Evolutionary conservation across 2,329 filamentous ascomycete genomes (phyloP).

Genomic region (Colletotrichum abscissum): DNA sequence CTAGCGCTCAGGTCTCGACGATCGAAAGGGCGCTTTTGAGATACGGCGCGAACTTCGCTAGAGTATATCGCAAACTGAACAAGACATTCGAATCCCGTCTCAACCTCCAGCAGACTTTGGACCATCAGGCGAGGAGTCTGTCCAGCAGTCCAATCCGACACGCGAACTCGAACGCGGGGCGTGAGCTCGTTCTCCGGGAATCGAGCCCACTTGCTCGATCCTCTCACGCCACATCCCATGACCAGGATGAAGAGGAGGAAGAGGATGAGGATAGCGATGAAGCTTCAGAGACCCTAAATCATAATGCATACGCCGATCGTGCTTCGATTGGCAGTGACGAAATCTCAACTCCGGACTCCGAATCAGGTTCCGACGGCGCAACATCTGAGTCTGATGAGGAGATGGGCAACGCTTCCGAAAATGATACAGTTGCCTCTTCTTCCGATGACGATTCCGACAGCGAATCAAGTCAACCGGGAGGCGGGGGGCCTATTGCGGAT

Average conservation of each 20-base stretch:
- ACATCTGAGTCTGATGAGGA: slow-evolving; percentile 7
- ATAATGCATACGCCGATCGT: slow-evolving; percentile 17
- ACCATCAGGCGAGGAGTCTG: slow-evolving; percentile 34
- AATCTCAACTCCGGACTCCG: slow-evolving; percentile 41
- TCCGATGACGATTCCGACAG: neutral
- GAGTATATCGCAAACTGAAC: slow-evolving; percentile 50
- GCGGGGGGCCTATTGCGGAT: neutral
- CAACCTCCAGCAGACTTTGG: slow-evolving; percentile 47
- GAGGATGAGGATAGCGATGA: neutral
- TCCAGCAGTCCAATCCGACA: slow-evolving; percentile 20
- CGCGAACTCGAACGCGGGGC: neutral
- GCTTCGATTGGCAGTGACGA: slow-evolving; percentile 28
- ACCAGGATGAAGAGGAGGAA: neutral
- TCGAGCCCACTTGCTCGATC: neutral
- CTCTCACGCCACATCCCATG: neutral
- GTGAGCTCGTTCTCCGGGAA: slow-evolving; percentile 6
- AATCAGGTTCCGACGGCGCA: slow-evolving; percentile 43
- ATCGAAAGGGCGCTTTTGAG: slow-evolving; percentile 50
- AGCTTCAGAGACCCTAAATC: slow-evolving; percentile 6
- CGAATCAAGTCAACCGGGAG: slow-evolving; percentile 3
- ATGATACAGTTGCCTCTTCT: neutral
- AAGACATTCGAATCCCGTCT: slow-evolving; percentile 40
- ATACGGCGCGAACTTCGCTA: slow-evolving; percentile 48
- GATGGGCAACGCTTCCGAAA: neutral
- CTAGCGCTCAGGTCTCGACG: slow-evolving; percentile 47